Conservation (phyloP, 768 basidiomycete genomes). For the Pleurotus salmoneostramineus region DNA sequence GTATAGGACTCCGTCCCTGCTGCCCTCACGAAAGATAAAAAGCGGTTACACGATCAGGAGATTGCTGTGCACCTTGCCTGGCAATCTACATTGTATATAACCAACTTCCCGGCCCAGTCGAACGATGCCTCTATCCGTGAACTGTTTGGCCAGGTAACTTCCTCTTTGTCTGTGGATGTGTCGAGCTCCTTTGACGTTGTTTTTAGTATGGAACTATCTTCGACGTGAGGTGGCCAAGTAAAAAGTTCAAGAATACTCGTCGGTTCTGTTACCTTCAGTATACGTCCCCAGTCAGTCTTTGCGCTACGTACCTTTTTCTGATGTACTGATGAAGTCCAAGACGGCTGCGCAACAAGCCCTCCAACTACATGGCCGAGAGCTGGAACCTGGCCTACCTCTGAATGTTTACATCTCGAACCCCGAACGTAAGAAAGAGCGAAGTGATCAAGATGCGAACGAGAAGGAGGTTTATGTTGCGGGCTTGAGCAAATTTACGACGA, state of each 20-base stretch:
- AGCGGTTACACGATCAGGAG: constrained; percentile 71
- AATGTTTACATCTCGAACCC: constrained; percentile 90
- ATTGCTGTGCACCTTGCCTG: constrained; percentile 86
- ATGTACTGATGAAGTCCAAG: constrained; percentile 26
- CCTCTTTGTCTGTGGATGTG: background rate
- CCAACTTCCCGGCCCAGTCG: constrained; percentile 86
- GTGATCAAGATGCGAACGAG: constrained; percentile 81
- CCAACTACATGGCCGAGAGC: constrained; percentile 73
- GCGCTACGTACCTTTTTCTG: background rate
- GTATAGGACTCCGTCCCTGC: constrained; percentile 74
- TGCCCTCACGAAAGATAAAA: constrained; percentile 94
- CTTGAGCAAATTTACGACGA: constrained; percentile 71
- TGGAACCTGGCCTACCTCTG: constrained; percentile 64
- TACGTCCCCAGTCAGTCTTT: constrained; percentile 65
- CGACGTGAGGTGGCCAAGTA: constrained; percentile 97
- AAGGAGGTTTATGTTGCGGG: constrained; percentile 88
- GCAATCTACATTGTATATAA: constrained; percentile 92
- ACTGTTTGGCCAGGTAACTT: constrained; percentile 71
- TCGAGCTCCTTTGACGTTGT: background rate
- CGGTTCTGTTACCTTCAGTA: constrained; percentile 96
- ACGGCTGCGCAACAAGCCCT: constrained; percentile 70
- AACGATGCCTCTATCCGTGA: constrained; percentile 76
- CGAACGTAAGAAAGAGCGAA: constrained; percentile 82
- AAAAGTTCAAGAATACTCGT: constrained; percentile 88
- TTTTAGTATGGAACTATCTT: constrained; percentile 84